These are phyloP conservation scores for Plasmodium reichenowi DNA, from an alignment of 169 alveolate species.

Conservation along the genomic window DNA sequence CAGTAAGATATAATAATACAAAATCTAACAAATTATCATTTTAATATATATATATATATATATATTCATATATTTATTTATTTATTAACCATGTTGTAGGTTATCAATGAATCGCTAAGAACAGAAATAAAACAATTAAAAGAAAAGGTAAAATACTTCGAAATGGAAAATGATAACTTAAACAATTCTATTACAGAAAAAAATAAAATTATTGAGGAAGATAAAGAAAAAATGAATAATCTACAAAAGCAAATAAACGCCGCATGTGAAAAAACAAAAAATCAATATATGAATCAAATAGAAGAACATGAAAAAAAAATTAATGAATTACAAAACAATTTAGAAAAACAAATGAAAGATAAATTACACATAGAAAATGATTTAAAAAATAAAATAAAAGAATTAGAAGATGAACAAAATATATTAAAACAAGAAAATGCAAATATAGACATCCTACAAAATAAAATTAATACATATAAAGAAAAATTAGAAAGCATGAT, in stretches of 20 bases:
- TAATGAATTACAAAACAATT: conserved; percentile 43
- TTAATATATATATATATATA: neutral
- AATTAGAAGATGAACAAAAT: conserved; percentile 72
- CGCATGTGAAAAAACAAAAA: conserved; percentile 49
- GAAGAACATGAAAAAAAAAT: conserved; percentile 75
- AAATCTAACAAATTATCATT: neutral
- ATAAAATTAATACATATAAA: conserved; percentile 72
- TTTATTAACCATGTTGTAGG: conserved; percentile 1
- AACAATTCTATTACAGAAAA: conserved; percentile 46
- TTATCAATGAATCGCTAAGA: conserved; percentile 28
- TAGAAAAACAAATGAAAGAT: conserved; percentile 69
- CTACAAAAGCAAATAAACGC: conserved; percentile 63
- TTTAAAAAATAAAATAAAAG: conserved; percentile 72
- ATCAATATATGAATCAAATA: conserved; percentile 58
- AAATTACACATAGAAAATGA: conserved; percentile 36
- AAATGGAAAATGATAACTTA: conserved; percentile 69
- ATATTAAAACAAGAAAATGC: conserved; percentile 67
- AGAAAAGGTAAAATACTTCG: conserved; percentile 60
- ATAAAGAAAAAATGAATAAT: conserved; percentile 34
- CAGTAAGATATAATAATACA: neutral
- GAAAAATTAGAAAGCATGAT: conserved; percentile 59
- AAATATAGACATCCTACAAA: conserved; percentile 54
- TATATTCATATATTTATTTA: neutral
- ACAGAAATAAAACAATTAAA: conserved; percentile 71
- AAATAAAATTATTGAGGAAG: conserved; percentile 47